Evolutionary conservation across 345 rosid species (phyloP), one percentile per base, ranked within the genome.

Genomic region (Syzygium grande): DNA sequence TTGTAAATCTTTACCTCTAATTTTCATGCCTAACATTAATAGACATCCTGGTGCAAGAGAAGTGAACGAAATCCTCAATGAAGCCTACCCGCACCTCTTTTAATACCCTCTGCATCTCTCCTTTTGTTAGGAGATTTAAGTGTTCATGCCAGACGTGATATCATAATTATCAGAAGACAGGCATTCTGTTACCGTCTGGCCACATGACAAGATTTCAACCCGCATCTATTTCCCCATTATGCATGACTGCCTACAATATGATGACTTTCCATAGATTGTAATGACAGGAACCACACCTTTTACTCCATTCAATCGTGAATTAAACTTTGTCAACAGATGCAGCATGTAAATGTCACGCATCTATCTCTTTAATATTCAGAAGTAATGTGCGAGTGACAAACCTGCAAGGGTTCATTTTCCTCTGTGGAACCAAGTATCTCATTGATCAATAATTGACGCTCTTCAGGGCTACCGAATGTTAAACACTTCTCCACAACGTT

Each of bases 391-490:
- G 11, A 9, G 49, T 73, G 49, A 73, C 83, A 38, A 73, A 96
- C 99, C 99, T 98, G 99, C 92, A 98, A 93, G 61, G 98, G 99
- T 90, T 96, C 99, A 93, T 96, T 98, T 91, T 95, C 99, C 89
- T 95, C 98, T 23, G 98, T 95, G 55, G 93, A 91, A 89, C 99
- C 98, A 88, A 98, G 97, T 95, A 96, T 98, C 91, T 98, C 99
- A 59, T 90, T 94, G 90, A 98, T 95, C 91, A 98, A 89, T 88
- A 96, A 90, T 92, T 95, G 95, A 25, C 97, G 97, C 90, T 98
- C 98, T 84, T 94, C 94, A 13, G 95, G 95, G 78, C 96, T 94
- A 43, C 99, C 98, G 91, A 95, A 96, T 53, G 96, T 93, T 89
- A 98, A 90, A 92, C 99, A 98, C 88, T 95, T 96, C 92, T 96